Evolutionary conservation across 352 stramenopile species (phyloP).

Genomic region (Lagenidium giganteum): DNA sequence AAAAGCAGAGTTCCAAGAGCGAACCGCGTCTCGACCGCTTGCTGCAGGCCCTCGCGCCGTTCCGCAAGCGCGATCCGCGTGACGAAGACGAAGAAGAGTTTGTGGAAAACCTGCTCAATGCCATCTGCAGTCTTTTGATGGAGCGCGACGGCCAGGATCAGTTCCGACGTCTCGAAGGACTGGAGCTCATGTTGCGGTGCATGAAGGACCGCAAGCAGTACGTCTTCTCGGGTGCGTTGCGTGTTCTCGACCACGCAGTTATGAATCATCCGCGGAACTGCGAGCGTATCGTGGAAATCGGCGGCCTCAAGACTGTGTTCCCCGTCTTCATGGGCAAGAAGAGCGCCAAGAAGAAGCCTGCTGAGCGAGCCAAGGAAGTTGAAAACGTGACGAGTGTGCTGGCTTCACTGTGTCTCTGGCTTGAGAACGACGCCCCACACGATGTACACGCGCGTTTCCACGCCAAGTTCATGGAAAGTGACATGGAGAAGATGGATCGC

Average conservation of each 20-base stretch:
- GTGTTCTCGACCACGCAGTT: conserved; percentile 30
- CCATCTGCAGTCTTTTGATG: conserved; percentile 63
- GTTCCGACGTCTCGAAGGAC: conserved; percentile 56
- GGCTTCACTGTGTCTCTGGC: conserved; percentile 54
- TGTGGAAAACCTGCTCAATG: conserved; percentile 86
- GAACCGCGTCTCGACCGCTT: conserved; percentile 78
- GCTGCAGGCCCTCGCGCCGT: conserved; percentile 71
- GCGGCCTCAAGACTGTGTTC: conserved; percentile 43
- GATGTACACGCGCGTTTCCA: conserved; percentile 66
- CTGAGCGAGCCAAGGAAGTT: conserved; percentile 37
- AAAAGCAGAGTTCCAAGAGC: background rate
- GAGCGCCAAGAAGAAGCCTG: conserved; percentile 16
- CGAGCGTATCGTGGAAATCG: conserved; percentile 37
- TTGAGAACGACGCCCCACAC: conserved; percentile 33
- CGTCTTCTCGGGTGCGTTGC: conserved; percentile 37
- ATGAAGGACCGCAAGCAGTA: conserved; percentile 81
- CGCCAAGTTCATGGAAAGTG: conserved; percentile 78
- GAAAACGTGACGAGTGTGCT: conserved; percentile 65
- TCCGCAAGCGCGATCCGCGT: conserved; percentile 64
- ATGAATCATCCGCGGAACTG: conserved; percentile 33
- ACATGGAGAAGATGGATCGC: conserved; percentile 80
- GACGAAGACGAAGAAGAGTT: conserved; percentile 77
- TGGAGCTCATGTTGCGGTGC: conserved; percentile 92
- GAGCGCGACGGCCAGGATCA: conserved; percentile 21
- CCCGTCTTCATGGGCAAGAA: conserved; percentile 42